These are phyloP conservation scores for Acidiella bohemica DNA, from an alignment of 495 filamentous ascomycete genomes.

Conservation along the genomic window DNA sequence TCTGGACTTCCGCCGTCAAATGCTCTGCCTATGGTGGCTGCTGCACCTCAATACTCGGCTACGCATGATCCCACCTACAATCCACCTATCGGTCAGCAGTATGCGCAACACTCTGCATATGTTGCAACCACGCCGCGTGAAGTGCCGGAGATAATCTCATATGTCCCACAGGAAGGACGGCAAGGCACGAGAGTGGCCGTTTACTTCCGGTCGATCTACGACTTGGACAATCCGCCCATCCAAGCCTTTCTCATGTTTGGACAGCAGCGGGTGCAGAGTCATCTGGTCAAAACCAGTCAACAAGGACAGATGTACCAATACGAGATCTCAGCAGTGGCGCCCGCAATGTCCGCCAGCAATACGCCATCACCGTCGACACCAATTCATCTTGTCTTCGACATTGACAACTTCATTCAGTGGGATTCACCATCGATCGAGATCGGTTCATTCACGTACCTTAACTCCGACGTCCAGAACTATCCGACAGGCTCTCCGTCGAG, in stretches of 20 bases:
- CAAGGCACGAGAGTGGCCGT: conserved; percentile 57
- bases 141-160: conserved; percentile 50
- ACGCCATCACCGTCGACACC: conserved; percentile 57
- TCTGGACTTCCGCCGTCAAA: conserved; percentile 22
- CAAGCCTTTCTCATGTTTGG: conserved; percentile 64
- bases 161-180: conserved; percentile 50
- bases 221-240: conserved; percentile 44
- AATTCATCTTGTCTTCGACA: conserved; percentile 51
- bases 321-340: conserved; percentile 56
- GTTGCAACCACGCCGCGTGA: conserved; percentile 38
- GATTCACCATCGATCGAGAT: conserved; percentile 23
- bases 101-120: conserved; percentile 34
- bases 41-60: conserved; percentile 23
- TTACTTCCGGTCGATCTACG: conserved; percentile 59
- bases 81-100: conserved; percentile 19
- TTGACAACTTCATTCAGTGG: conserved; percentile 6
- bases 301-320: conserved; percentile 53
- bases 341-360: conserved; percentile 52
- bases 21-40: conserved; percentile 21
- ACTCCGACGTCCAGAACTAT: conserved; percentile 24
- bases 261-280: conserved; percentile 48
- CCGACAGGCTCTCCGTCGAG: conserved; percentile 22
- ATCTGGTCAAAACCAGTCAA: conserved; percentile 46
- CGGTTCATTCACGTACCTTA: conserved; percentile 64
- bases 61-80: conserved; percentile 35